These are phyloP conservation scores for Coemansia sp. DNA, from an alignment of 192 early-diverging fungal genomes.

Conservation along the genomic window DNA sequence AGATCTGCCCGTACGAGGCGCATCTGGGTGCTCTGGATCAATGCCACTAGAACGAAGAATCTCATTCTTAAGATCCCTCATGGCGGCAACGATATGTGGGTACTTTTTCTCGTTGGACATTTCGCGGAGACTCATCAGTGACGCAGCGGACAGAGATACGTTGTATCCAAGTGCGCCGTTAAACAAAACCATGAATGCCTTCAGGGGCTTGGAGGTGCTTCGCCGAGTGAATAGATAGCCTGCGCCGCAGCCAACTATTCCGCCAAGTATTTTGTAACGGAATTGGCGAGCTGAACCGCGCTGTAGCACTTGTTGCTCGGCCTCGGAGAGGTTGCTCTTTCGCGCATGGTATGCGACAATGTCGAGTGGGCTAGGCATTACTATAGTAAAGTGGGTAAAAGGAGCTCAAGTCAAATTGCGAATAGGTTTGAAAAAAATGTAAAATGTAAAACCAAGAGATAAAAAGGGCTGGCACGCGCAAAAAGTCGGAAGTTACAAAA, in stretches of 20 bases:
- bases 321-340: constrained; percentile 32
- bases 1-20: neutral
- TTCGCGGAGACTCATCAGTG: constrained; percentile 17
- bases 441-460: neutral
- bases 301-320: constrained; percentile 23
- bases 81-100: constrained; percentile 39
- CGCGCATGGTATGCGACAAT: constrained; percentile 24
- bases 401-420: neutral
- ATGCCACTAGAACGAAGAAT: constrained; percentile 33
- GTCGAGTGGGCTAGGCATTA: constrained; percentile 27
- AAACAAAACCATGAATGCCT: constrained; percentile 25
- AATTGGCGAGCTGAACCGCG: constrained; percentile 8
- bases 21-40: constrained; percentile 36
- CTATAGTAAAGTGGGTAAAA: neutral
- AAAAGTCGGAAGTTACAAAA: neutral
- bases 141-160: constrained; percentile 2
- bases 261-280: constrained; percentile 3
- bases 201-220: constrained; percentile 9
- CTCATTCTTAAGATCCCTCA: constrained; percentile 36
- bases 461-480: no score
- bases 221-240: constrained; percentile 35
- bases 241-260: constrained; percentile 18
- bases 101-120: constrained; percentile 36
- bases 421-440: neutral
- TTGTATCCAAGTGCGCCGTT: constrained; percentile 18